Conservation (phyloP, 257 asterid species). For the Ehretia macrophylla region DNA sequence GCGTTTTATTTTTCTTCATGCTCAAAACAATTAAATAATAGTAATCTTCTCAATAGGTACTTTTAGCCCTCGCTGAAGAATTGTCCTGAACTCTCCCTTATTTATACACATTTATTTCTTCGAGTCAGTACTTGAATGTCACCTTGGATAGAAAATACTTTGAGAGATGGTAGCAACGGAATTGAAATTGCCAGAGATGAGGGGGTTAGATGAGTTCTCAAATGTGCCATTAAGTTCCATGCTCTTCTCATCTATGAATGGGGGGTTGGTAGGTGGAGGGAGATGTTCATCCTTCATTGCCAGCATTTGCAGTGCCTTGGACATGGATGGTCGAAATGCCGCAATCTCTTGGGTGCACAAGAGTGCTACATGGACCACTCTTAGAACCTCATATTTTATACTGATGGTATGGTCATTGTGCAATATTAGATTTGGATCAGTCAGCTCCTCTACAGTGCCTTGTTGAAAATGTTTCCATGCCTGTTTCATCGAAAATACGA, state of each 20-base stretch:
- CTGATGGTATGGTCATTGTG: conserved; percentile 32
- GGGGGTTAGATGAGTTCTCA: neutral
- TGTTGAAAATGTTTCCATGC: conserved; percentile 67
- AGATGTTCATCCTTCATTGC: conserved; percentile 50
- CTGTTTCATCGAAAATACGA: conserved; percentile 18
- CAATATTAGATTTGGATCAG: conserved; percentile 54
- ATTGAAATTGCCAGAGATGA: conserved; percentile 6
- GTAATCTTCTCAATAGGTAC: no score
- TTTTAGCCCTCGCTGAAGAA: no score
- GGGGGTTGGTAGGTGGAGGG: conserved; percentile 67
- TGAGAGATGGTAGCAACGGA: conserved; percentile 60
- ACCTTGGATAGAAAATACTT: conserved; percentile 63
- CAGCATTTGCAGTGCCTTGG: conserved; percentile 59
- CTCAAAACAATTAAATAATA: no score
- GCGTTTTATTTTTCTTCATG: no score
- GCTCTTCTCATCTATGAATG: conserved; percentile 58
- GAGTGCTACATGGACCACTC: conserved; percentile 64
- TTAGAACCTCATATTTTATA: conserved; percentile 34
- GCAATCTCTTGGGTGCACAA: conserved; percentile 64
- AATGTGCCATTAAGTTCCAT: conserved; percentile 40
- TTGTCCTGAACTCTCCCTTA: no score
- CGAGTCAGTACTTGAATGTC: no score
- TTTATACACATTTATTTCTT: no score
- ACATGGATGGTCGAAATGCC: conserved; percentile 60
- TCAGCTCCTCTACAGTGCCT: conserved; percentile 41